Conservation (phyloP, 2,329 filamentous ascomycete genomes). For the Zasmidium citrigriseum region DNA sequence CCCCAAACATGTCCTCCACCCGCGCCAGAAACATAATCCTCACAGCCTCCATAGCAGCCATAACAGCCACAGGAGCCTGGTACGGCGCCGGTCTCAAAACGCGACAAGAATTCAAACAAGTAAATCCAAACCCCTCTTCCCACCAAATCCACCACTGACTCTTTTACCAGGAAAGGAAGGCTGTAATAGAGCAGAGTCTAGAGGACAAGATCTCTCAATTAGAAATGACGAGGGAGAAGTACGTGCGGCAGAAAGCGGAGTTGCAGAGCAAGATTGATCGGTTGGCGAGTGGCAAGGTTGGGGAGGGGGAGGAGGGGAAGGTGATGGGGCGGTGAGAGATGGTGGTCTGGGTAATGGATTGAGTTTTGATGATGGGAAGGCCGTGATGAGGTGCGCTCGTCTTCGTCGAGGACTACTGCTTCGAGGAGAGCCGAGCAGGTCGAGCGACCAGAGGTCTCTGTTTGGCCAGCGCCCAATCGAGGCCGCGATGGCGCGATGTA, state of each 20-base stretch:
- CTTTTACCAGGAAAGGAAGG: slow-evolving; percentile 45
- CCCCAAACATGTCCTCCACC: slow-evolving; percentile 16
- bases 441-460: too few species aligned
- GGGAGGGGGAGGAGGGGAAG: not conserved
- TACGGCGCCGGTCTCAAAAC: slow-evolving; percentile 63
- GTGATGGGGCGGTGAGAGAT: too few species aligned
- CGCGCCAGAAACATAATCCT: slow-evolving; percentile 52
- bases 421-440: too few species aligned
- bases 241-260: slow-evolving; percentile 53
- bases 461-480: too few species aligned
- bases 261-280: slow-evolving; percentile 58
- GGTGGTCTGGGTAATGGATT: too few species aligned
- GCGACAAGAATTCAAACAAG: slow-evolving; percentile 53
- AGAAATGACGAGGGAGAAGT: slow-evolving; percentile 50
- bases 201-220: slow-evolving; percentile 59
- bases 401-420: too few species aligned
- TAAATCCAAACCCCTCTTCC: slow-evolving; percentile 28
- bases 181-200: slow-evolving; percentile 49
- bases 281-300: not conserved
- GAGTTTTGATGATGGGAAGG: not conserved
- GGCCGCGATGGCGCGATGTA: too few species aligned
- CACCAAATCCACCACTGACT: not conserved
- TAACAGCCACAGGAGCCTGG: slow-evolving; percentile 59
- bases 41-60: slow-evolving; percentile 56
- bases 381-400: not conserved